Evolutionary conservation across 2,329 filamentous ascomycete genomes (phyloP), one percentile per base, ranked within the genome.

Genomic region (Aspergillus pseudoglaucus): DNA sequence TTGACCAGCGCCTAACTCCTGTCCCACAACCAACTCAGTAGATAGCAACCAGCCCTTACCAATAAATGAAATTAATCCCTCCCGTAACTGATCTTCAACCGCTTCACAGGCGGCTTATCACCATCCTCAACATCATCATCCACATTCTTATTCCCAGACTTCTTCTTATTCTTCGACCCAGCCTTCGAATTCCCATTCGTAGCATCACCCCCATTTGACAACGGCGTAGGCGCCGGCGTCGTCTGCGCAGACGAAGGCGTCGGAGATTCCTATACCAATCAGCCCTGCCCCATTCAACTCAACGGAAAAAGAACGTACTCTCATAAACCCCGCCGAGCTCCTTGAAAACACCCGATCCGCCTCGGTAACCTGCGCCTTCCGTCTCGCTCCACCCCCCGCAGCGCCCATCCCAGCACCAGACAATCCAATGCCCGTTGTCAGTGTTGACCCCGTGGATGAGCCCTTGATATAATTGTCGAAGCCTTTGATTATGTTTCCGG

Each of bases 381-480:
- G 64, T 35, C 74, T 62, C n/a, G 63, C 61, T 6, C 58, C 37
- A 18, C 37, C 56, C 4, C 47, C 57, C 10, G 55, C 57, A 22
- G 49, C 45, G 20, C 51, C 49, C 9, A 32, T 46, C 1, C 52
- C 54, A 1, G 53, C 54, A 3, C 57, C 57, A 0, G 61, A 57
- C 4, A 69, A 53, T 32, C 68, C 64, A 9, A 69, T 53, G 4
- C 64, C 60, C 2, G 60, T 57, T 1, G 59, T 59, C 20, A 67
- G 53, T 20, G 55, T 59, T 1, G 66, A 61, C 3, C 72, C 76
- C n/a, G 82, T 80, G 7, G 81, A 79, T 15, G 79, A 80, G 47
- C 88, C 90, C 70, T 98, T 98, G 75, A 95, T 94, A 73, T 97
- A 98, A 65, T 90, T 94, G 68, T 98, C 93, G 68, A 98, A 98